A percentile compares a stretch with the other conserved stretches of the same genome.
These are phyloP conservation scores for Dichotomocladium elegans DNA, from an alignment of 371 early-diverging fungal species.

Conservation along the genomic window DNA sequence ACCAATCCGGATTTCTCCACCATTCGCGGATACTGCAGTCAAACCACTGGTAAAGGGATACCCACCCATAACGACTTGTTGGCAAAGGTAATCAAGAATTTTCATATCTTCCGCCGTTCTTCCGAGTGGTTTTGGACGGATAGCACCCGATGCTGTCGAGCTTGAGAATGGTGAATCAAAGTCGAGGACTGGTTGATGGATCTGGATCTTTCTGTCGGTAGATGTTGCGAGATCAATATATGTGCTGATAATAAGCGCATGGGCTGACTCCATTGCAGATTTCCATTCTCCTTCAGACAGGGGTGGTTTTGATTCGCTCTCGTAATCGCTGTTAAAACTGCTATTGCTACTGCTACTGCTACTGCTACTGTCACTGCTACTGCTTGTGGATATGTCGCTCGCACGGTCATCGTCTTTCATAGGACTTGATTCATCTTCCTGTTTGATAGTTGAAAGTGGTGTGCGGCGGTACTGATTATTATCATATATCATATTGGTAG, in stretches of 20 bases:
- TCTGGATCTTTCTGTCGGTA: no score
- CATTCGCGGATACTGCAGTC: slow-evolving; percentile 26
- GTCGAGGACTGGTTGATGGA: slow-evolving; percentile 2
- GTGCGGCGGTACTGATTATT: neutral
- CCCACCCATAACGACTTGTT: slow-evolving; percentile 50
- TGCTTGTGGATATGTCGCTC: no score
- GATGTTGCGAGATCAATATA: no score
- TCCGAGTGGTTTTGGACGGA: neutral
- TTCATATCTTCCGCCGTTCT: slow-evolving; percentile 14
- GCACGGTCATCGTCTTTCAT: no score
- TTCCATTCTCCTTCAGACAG: no score
- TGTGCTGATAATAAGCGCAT: no score
- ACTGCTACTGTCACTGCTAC: no score
- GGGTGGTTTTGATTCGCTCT: no score
- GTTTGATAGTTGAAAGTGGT: neutral
- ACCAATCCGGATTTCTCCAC: slow-evolving; percentile 41
- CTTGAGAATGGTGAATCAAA: slow-evolving; percentile 13
- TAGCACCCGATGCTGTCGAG: neutral
- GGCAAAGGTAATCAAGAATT: slow-evolving; percentile 38
- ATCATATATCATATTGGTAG: no score
- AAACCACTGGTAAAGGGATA: slow-evolving; percentile 51
- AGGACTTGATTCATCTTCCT: no score
- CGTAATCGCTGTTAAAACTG: neutral
- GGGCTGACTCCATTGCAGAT: no score
- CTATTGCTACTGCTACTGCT: neutral